These are phyloP conservation scores for Podospora sp. DNA, from an alignment of 495 filamentous ascomycete species.

Conservation along the genomic window DNA sequence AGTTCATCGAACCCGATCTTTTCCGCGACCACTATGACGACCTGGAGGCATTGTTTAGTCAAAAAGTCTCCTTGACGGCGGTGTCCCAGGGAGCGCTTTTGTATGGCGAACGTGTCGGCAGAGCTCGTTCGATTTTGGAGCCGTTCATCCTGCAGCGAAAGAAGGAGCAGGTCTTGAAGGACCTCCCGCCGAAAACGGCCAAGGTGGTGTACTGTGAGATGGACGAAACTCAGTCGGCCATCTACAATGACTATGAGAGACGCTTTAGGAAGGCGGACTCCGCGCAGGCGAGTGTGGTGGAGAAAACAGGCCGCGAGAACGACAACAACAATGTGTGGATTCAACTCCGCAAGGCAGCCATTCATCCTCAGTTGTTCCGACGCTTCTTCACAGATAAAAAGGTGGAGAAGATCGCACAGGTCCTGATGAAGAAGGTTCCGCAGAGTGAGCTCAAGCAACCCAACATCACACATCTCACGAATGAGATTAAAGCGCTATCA, in stretches of 20 bases:
- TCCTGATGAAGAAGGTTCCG: conserved; percentile 61
- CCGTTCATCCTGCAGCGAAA: conserved; percentile 92
- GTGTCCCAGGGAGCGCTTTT: conserved; percentile 73
- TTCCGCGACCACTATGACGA: conserved; percentile 75
- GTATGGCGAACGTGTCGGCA: conserved; percentile 78
- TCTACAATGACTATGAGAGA: conserved; percentile 62
- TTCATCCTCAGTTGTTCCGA: conserved; percentile 87
- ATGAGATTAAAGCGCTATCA: conserved; percentile 70
- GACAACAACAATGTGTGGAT: conserved; percentile 77
- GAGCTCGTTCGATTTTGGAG: conserved; percentile 89
- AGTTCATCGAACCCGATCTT: conserved; percentile 85
- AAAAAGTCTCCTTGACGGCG: conserved; percentile 82
- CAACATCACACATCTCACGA: conserved; percentile 65
- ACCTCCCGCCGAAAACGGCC: conserved; percentile 79
- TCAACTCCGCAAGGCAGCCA: conserved; percentile 87
- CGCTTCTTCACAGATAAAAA: conserved; percentile 72
- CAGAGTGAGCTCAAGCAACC: conserved; percentile 49
- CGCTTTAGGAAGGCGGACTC: conserved; percentile 49
- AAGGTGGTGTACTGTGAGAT: conserved; percentile 79
- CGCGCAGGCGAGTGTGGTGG: conserved; percentile 42
- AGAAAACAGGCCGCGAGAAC: conserved; percentile 43
- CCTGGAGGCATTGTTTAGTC: conserved; percentile 80
- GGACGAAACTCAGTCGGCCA: conserved; percentile 64
- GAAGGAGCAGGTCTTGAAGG: conserved; percentile 90
- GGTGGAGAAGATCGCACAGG: conserved; percentile 76